phyloP scores from a whole-genome alignment of 352 stramenopile species.

The Sclerospora graminicola region DNA sequence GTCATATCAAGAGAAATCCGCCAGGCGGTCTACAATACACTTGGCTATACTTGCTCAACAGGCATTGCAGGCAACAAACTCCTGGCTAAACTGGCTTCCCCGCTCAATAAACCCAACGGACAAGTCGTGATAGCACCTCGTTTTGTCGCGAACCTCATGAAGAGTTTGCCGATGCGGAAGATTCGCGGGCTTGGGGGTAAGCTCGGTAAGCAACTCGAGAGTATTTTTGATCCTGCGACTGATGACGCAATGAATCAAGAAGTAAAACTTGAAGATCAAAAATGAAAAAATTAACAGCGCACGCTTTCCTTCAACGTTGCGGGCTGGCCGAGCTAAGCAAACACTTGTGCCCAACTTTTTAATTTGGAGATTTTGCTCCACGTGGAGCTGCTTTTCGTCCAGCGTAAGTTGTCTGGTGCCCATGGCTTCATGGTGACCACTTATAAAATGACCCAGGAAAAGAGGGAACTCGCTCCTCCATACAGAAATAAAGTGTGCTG shows the following conservation, averaged over 20 bases:
- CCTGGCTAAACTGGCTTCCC: conserved; percentile 64
- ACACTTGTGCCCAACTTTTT: too few species aligned
- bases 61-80: conserved; percentile 74
- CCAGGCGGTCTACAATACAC: too few species aligned
- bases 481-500: too few species aligned
- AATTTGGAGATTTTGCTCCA: too few species aligned
- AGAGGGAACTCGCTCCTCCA: too few species aligned
- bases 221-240: conserved; percentile 16
- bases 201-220: conserved; percentile 55
- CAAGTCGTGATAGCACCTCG: conserved; percentile 62
- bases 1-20: conserved; percentile 65
- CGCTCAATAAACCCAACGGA: conserved; percentile 73
- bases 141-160: conserved; percentile 54
- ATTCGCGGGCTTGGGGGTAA: conserved; percentile 70
- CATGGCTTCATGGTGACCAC: too few species aligned
- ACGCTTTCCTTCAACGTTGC: conserved; percentile 44
- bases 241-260: not conserved
- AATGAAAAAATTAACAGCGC: conserved; percentile 22
- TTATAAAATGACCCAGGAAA: too few species aligned
- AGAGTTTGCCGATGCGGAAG: conserved; percentile 61
- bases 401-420: too few species aligned
- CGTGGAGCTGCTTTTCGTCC: too few species aligned
- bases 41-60: conserved; percentile 76
- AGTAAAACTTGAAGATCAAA: conserved; percentile 2
- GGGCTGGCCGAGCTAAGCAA: conserved; percentile 38